A percentile compares a stretch with the other conserved stretches of the same genome.
These are phyloP conservation scores for Mucor lusitanicus DNA, from an alignment of 371 early-diverging fungal species.

Conservation along the genomic window DNA sequence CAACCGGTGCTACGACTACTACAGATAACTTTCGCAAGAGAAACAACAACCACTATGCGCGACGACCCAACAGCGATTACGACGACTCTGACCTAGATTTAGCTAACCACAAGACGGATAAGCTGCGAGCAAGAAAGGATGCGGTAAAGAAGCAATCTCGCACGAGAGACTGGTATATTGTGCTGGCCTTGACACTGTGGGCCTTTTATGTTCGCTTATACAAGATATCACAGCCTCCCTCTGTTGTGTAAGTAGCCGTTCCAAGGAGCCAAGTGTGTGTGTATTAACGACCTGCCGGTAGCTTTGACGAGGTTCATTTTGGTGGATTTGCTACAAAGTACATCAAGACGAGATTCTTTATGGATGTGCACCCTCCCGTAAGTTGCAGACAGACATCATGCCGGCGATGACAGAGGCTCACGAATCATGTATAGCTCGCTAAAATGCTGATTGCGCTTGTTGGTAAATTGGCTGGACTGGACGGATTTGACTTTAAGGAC, in stretches of 20 bases:
- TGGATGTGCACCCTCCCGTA: constrained; percentile 82
- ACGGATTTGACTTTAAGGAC: constrained; percentile 91
- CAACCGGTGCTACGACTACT: constrained; percentile 9
- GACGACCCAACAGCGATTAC: constrained; percentile 4
- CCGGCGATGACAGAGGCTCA: neutral
- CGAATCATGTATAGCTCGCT: constrained; percentile 61
- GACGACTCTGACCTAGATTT: constrained; percentile 28
- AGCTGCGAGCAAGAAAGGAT: constrained; percentile 23
- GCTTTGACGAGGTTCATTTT: constrained; percentile 98
- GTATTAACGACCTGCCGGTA: neutral
- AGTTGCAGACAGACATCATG: neutral
- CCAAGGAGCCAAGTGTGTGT: neutral
- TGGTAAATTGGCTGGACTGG: constrained; percentile 81
- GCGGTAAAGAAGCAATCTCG: constrained; percentile 15
- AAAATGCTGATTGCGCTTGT: constrained; percentile 90
- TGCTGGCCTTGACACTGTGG: constrained; percentile 36
- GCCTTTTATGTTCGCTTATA: constrained; percentile 47
- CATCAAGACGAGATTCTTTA: constrained; percentile 88
- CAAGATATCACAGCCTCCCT: constrained; percentile 45
- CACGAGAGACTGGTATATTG: constrained; percentile 41
- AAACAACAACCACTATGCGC: neutral
- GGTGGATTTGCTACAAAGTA: constrained; percentile 98
- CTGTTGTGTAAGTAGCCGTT: constrained; percentile 46
- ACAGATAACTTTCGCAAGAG: constrained; percentile 21
- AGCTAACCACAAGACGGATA: constrained; percentile 28